These are phyloP conservation scores for Pseudoperonospora humuli DNA, from an alignment of 352 stramenopile species.

Conservation along the genomic window DNA sequence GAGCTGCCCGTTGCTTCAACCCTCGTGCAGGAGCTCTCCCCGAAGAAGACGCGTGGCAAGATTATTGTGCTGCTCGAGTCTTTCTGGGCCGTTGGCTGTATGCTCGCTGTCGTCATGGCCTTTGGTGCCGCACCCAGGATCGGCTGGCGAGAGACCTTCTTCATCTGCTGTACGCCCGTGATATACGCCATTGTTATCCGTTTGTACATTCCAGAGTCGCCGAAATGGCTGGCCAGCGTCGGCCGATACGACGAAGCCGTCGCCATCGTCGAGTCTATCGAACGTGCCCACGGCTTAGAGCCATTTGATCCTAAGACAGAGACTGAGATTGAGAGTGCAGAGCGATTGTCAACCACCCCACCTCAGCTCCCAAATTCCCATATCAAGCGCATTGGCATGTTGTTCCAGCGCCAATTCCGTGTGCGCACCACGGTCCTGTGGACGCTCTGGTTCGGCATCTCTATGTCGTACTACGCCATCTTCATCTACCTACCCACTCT, in stretches of 20 bases:
- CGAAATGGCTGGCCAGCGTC: constrained; percentile 64
- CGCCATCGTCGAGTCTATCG: constrained; percentile 47
- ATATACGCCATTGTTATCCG: constrained; percentile 46
- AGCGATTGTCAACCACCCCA: constrained; percentile 1
- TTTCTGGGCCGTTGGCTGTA: constrained; percentile 54
- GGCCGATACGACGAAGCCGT: constrained; percentile 52
- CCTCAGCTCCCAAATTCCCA: constrained; percentile 36
- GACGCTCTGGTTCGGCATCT: constrained; percentile 62
- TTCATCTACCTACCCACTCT: constrained; percentile 54
- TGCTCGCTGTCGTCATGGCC: constrained; percentile 47
- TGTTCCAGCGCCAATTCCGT: constrained; percentile 45
- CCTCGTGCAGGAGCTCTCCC: constrained; percentile 56
- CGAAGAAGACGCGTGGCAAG: constrained; percentile 42
- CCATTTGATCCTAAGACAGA: constrained; percentile 32
- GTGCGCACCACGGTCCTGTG: constrained; percentile 51
- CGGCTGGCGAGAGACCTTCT: constrained; percentile 56
- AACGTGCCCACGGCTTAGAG: constrained; percentile 37
- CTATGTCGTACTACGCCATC: constrained; percentile 65
- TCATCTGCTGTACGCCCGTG: constrained; percentile 41
- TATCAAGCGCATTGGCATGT: constrained; percentile 40
- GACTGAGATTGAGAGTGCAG: constrained; percentile 18
- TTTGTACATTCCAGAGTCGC: constrained; percentile 52
- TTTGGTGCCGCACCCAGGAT: constrained; percentile 40
- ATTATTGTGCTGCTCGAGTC: constrained; percentile 65
- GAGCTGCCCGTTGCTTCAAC: constrained; percentile 51